Conservation (phyloP, 345 rosid genomes). For the Linum tenue region DNA sequence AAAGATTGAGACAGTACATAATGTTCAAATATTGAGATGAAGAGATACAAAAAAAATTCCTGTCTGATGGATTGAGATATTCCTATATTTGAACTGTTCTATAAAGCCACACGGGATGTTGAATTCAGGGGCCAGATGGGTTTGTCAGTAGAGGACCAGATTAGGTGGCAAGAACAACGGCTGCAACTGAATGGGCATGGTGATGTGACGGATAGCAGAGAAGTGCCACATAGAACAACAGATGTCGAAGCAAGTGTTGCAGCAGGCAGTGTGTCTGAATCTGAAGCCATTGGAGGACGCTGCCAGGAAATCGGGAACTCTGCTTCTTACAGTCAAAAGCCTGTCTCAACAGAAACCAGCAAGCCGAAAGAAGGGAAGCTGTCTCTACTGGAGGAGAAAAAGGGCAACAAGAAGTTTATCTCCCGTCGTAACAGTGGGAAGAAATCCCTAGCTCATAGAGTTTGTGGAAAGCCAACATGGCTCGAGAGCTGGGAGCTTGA, state of each 20-base stretch:
- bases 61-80: neutral
- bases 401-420: slow-evolving; percentile 26
- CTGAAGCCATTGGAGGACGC: slow-evolving; percentile 47
- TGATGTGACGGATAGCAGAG: slow-evolving; percentile 16
- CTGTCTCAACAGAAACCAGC: slow-evolving; percentile 20
- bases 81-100: neutral
- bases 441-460: slow-evolving; percentile 26
- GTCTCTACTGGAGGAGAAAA: slow-evolving; percentile 34
- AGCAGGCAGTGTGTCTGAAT: slow-evolving; percentile 22
- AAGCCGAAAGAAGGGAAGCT: slow-evolving; percentile 18
- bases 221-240: slow-evolving; percentile 19
- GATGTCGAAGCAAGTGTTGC: slow-evolving; percentile 9
- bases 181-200: slow-evolving; percentile 33
- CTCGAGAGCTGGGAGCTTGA: slow-evolving; percentile 81
- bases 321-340: slow-evolving; percentile 41
- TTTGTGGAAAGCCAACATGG: slow-evolving; percentile 53
- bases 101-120: slow-evolving; percentile 6
- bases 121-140: slow-evolving; percentile 83
- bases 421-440: slow-evolving; percentile 32
- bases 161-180: slow-evolving; percentile 48
- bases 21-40: no score
- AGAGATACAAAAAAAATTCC: no score
- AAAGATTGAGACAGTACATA: neutral
- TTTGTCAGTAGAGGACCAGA: slow-evolving; percentile 63
- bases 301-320: slow-evolving; percentile 53